Evolutionary conservation across 164 flowering plant genomes (phyloP), one percentile per base, ranked within the genome.

Genomic region (Paratinospora sagittata): DNA sequence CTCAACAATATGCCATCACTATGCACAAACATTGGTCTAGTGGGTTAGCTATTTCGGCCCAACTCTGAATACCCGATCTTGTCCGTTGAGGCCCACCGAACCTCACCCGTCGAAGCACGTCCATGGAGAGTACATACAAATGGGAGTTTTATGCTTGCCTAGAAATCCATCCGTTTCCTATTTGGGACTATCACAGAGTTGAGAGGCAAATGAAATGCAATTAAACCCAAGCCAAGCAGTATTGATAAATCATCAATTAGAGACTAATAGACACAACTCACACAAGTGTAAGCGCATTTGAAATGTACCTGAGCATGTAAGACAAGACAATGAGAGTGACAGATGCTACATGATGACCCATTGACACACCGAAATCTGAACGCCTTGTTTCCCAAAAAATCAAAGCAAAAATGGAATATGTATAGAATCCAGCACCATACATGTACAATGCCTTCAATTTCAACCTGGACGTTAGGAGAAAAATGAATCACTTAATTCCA

Each of bases 351-450:
- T 96, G 99, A 78, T 96, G 98, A 68, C 86, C 74, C 99, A 96
- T 92, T 16, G 97, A 91, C 27, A 90, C 96, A 47, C 88, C 93
- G 78, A 96, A 96, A 77, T 95, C 99, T 36, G 96, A 84, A 27
- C 99, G 92, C 75, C 98, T 90, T 66, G 96, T 95, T 80, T 95
- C 98, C 98, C 98, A 94, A 60, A 86, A 87, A 27, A 92, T 74
- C 81, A 94, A 77, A 68, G 97, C 98, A 82, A 91, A 91, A 74
- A 92, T 90, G 52, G 97, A 90, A 75, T 92, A 94, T 45, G 88
- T 79, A 68, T 92, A 92, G 74, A 94, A 94, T 49, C 98, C 98
- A 78, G 89, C 97, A 75, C 82, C 80, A 80, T 82, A 89, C 96
- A 94, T 90, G 73, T 94, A 92, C 61, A 94, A 16, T 43, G 82